Evolutionary conservation across 176 grass and related monocot genomes (phyloP), one percentile per base, ranked within the genome.

Genomic region (Phragmites australis): DNA sequence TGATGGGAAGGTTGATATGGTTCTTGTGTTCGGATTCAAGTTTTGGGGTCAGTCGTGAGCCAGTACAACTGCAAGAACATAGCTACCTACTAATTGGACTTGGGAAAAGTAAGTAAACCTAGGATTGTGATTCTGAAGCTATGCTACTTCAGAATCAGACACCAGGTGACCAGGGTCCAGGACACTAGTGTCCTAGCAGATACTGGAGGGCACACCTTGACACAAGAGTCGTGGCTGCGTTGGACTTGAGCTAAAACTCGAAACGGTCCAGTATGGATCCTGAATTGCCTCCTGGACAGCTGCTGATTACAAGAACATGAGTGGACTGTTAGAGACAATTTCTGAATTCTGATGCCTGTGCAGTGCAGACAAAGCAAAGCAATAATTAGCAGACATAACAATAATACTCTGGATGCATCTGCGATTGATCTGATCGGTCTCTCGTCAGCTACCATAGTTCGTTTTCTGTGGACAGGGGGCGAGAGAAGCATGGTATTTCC

Each of bases 401-500:
- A 48, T 67, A 41, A 73, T 58, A 3, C 9, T 41, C 6, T 77
- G 42, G 47, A 65, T 66, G n/a, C 68, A 73, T 83, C 80, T 18
- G 22, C 34, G 60, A 56, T 39, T 30, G 59, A 74, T 81, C 30
- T 42, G 50, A 87, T 75, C 11, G 61, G 6, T 42, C 19, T 47
- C 17, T 81, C 43, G 62, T 87, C 77, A 50, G 77, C 60, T 75
- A 76, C 43, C 42, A 37, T 68, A 19, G 59, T 67, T 68, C 59
- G 30, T 73, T 59, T 68, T 52, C 58, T 49, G 9, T 58, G 42
- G 54, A 42, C 32, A 37, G 44, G 21, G 16, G 6, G 53, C 19
- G 50, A 53, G 25, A 48, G 74, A 70, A 50, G 31, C 11, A 55
- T 22, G 42, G 29, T 58, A 65, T 50, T 78, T 79, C 68, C 52